Base-by-base conservation (phyloP, 495 filamentous ascomycete species). In the Corynascus novoguineensis region DNA sequence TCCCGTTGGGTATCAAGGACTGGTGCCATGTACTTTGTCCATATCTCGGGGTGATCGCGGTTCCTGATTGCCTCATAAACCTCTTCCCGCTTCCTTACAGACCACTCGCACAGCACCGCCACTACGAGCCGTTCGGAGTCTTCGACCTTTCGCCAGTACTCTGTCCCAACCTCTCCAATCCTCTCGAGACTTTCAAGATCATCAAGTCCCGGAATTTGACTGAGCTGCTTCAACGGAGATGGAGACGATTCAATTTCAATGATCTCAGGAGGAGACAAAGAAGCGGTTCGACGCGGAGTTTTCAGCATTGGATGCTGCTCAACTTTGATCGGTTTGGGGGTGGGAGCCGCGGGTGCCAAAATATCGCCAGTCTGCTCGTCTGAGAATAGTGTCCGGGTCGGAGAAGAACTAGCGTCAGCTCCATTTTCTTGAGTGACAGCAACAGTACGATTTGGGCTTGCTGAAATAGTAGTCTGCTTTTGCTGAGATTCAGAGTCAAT, bases 81-180 rank as follows among this genome's bases (percentile, higher is more conserved):
- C n/a, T 5, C 11, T 40, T 50, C 8, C 1, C 12, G 21, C 11
- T 24, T 22, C 44, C 55, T 27, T 12, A 21, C 19, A 19, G 40
- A 38, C 63, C 50, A 62, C 17, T 35, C 38, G 29, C 24, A 64
- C 4, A 72, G 34, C 2, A 63, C 46, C 8, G 62, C 59, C 48
- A 66, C 50, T 10, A 68, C 47, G 11, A 72, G 59, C 15, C 69
- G 65, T 9, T 67, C 44, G 5, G 38, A 8, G 49, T 71, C 69
- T 14, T 28, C 17, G 19, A 28, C 21, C 10, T 50, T 44, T 19
- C 55, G 45, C 69, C 69, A 71, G 35, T 63, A 48, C 9, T 53
- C 25, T 3, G 31, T 4, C 11, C 68, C 68, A 4, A 50, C 38
- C 11, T 65, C 34, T 6, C 29, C 55, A 46, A 71, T 67, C 6